Base-by-base conservation (phyloP, 75 land plant genomes). In the Pinus tabuliformis region DNA sequence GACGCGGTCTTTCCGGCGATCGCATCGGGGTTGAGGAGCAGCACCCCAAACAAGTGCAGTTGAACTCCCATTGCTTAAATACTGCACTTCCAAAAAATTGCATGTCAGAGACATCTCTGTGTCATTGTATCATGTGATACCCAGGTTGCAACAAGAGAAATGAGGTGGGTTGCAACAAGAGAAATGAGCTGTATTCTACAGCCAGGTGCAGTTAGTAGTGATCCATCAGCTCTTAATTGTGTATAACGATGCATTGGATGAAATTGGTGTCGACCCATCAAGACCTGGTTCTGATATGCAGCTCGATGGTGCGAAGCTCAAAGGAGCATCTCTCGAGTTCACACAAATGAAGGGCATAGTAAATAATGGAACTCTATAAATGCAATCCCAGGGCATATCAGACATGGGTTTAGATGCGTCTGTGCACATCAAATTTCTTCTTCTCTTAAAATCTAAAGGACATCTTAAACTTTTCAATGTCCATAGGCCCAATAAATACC, bases 11-110 rank as follows among this genome's bases (percentile, higher is more conserved):
- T 96, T 96, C 28, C 91, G 87, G 24, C 99, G 87, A 76, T 96
- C 99, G 68, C 90, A 91, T 3, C 99, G 88, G 45, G 94, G 84
- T 63, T 96, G 99, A 26, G 99, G 99, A 2, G 91, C 85, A 45
- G 99, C 99, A 49, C 93, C 95, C 99, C 99, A 96, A 17, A 96
- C 93, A 36, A 87, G 78, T 20, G 99, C 99, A 54, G 83, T 87
- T 8, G 62, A 82, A 71, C 33, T 75, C n/a, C 97, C 97, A 78
- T 85, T 76, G 57, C 70, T 77, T 37, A 80, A 78, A 58, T 91
- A 57, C 97, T 94, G 87, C 75, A 87, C 59, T 45, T 16, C 56
- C 58, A 74, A 9, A 78, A 74, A n/a, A 22, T 20, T 20, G n/a
- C 20, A 68, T 39, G 72, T 68, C 24, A 68, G 49, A 37, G 22